phyloP scores from a whole-genome alignment of 768 basidiomycete genomes.

The Rubroboletus pulcherrimus region DNA sequence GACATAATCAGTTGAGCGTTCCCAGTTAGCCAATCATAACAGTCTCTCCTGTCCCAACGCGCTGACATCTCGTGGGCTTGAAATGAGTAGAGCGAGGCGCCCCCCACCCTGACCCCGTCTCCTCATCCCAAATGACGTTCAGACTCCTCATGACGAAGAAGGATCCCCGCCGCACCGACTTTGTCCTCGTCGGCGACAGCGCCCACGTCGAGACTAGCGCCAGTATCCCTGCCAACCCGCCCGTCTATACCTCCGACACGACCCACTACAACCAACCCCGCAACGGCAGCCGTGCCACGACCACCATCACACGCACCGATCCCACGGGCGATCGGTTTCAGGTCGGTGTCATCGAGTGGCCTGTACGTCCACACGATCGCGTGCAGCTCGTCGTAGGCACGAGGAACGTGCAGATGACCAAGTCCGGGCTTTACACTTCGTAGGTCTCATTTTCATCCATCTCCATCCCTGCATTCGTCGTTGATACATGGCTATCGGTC shows the following conservation, averaged over 20 bases:
- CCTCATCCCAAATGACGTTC: slow-evolving; percentile 15
- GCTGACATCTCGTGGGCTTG: not conserved
- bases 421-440: slow-evolving; percentile 22
- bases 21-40: no score
- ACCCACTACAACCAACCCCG: not conserved
- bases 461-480: not conserved
- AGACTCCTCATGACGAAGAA: slow-evolving; percentile 21
- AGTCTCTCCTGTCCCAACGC: not conserved
- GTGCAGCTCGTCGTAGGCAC: slow-evolving; percentile 25
- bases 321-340: slow-evolving; percentile 20
- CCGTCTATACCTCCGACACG: slow-evolving; percentile 21
- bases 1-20: slow-evolving; percentile 8
- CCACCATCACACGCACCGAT: slow-evolving; percentile 24
- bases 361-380: not conserved
- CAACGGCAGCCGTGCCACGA: slow-evolving; percentile 16
- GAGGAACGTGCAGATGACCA: slow-evolving; percentile 23
- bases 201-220: fast-evolving
- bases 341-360: slow-evolving; percentile 32
- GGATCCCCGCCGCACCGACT: slow-evolving; percentile 27
- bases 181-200: slow-evolving; percentile 8
- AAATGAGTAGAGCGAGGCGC: not conserved
- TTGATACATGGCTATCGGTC: not conserved
- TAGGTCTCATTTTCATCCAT: not conserved
- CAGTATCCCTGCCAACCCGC: not conserved
- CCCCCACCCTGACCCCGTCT: no score